Percentiles rank a stretch among this genome's conserved stretches.
phyloP scores from a whole-genome alignment of 2,329 filamentous ascomycete genomes.

The Passalora sequoiae region DNA sequence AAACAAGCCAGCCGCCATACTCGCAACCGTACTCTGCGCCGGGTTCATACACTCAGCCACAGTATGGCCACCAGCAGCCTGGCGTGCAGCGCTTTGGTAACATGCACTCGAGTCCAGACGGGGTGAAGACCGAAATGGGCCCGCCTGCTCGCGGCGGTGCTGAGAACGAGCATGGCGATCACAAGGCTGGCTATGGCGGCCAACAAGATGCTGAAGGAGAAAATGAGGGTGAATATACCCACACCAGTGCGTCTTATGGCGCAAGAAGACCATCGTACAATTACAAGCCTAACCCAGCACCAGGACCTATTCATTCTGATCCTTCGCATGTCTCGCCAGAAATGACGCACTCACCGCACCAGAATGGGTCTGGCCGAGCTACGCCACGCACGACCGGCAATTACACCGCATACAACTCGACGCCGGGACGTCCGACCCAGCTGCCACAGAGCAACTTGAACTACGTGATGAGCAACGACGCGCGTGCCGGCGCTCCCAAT shows the following conservation, averaged over 20 bases:
- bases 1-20: constrained; percentile 60
- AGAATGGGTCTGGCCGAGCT: constrained; percentile 74
- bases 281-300: constrained; percentile 63
- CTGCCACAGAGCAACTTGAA: constrained; percentile 76
- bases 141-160: constrained; percentile 63
- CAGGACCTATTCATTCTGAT: constrained; percentile 61
- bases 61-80: constrained; percentile 54
- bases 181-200: constrained; percentile 59
- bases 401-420: constrained; percentile 69
- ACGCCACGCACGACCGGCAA: constrained; percentile 75
- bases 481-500: constrained; percentile 51
- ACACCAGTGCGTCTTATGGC: constrained; percentile 68
- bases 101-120: constrained; percentile 50
- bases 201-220: constrained; percentile 34
- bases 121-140: constrained; percentile 79
- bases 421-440: constrained; percentile 64
- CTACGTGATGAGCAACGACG: constrained; percentile 74
- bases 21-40: constrained; percentile 75
- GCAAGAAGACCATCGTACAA: constrained; percentile 68
- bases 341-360: constrained; percentile 78
- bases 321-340: constrained; percentile 74
- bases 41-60: constrained; percentile 48
- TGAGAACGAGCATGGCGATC: constrained; percentile 58
- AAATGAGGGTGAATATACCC: constrained; percentile 72
- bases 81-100: constrained; percentile 63